phyloP scores from a whole-genome alignment of 2,329 filamentous ascomycete species.

The Diaporthe helianthi region DNA sequence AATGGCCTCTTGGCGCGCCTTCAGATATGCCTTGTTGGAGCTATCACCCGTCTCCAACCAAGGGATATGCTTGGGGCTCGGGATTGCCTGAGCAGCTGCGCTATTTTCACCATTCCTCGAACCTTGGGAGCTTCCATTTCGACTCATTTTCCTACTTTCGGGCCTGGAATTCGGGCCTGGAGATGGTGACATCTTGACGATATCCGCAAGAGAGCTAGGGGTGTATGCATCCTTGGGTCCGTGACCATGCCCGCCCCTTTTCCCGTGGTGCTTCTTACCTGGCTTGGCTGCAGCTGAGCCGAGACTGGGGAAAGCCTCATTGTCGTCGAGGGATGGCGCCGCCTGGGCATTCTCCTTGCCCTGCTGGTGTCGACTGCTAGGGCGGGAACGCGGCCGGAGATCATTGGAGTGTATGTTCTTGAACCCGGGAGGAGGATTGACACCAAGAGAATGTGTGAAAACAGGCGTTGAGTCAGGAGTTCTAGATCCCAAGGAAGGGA shows the following conservation, averaged over 20 bases:
- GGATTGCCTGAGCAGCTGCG: slow-evolving; percentile 81
- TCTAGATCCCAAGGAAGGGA: slow-evolving; percentile 74
- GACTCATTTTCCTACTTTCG: slow-evolving; percentile 64
- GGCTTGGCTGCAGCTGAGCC: slow-evolving; percentile 78
- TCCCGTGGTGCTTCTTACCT: slow-evolving; percentile 91
- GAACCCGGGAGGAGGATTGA: slow-evolving; percentile 74
- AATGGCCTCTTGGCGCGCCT: slow-evolving; percentile 93
- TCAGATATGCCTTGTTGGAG: slow-evolving; percentile 93
- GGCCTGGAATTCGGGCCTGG: slow-evolving; percentile 70
- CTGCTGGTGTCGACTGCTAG: slow-evolving; percentile 80
- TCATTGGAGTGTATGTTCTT: slow-evolving; percentile 68
- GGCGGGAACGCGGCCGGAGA: slow-evolving; percentile 79
- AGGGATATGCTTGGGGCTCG: slow-evolving; percentile 88
- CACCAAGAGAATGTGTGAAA: slow-evolving; percentile 59
- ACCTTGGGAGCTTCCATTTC: slow-evolving; percentile 70
- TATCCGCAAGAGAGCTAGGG: slow-evolving; percentile 86
- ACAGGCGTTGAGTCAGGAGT: slow-evolving; percentile 65
- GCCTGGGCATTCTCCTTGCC: slow-evolving; percentile 66
- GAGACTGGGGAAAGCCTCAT: slow-evolving; percentile 91
- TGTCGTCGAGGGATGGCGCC: slow-evolving; percentile 86
- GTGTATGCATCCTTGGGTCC: slow-evolving; percentile 70
- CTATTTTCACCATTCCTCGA: slow-evolving; percentile 78
- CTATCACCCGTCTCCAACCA: slow-evolving; percentile 94
- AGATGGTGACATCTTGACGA: slow-evolving; percentile 93
- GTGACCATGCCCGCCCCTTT: slow-evolving; percentile 82